Base-by-base conservation (phyloP, 169 alveolate genomes). In the Theileria parva region DNA sequence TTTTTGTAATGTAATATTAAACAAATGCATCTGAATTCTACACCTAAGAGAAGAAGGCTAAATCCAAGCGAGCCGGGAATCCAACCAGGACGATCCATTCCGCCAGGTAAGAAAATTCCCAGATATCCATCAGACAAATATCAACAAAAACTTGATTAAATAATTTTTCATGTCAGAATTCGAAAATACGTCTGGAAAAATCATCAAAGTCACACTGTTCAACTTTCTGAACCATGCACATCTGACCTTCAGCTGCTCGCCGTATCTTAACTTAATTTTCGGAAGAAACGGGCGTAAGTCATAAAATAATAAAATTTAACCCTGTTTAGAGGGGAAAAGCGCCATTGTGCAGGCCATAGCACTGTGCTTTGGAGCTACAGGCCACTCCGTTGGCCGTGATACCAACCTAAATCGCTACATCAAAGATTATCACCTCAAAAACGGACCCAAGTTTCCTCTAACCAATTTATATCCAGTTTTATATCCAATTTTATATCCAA, bases 341-440 rank as follows among this genome's bases (percentile, higher is more conserved):
- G 95, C 95, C 3, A 91, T 91, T 15, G 95, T 90, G 1, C 95
- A 91, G 55, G 95, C 91, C 17, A 76, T 91, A 77, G 95, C 95
- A 23, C 92, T 91, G 19, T 89, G 87, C 19, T 87, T 91, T 74
- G 95, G 95, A 7, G 89, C 91, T 5, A 84, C 85, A 51, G 95
- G 95, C 0, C 87, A 87, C 21, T 72, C 90, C 21, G 95, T 88
- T 30, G 95, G 95, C 0, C 76, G 95, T 28, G 92, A 91, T 71
- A 74, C 91, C 21, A 77, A 68, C 19, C 57, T 91, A 21, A 63
- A 85, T 28, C 89, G 85, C 30, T 91, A 91, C 75, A 91, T 91
- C 57, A 91, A 91, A 64, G 95, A 91, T 79, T 91, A 81, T 85
- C 92, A 91, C 86, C 90, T 91, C 21, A 79, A 86, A 79, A 81